Percentiles rank a stretch among this genome's conserved stretches.
phyloP scores from a whole-genome alignment of 1,139 yeast species.

The Kodamaea plutei region DNA sequence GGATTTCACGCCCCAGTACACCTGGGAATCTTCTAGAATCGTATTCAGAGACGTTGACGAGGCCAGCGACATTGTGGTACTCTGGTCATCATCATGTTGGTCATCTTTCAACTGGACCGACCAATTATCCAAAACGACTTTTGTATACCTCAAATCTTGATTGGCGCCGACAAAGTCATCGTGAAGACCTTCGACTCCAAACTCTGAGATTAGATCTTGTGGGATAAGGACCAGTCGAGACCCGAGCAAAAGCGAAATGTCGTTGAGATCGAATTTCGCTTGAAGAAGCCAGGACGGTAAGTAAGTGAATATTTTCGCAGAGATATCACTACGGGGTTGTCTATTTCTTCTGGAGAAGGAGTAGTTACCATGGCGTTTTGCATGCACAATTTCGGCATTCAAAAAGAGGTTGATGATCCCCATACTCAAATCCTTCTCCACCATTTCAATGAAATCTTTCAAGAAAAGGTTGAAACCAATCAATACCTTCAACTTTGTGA shows the following conservation, averaged over 20 bases:
- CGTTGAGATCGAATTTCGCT: conserved; percentile 27
- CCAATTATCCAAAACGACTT: conserved; percentile 10
- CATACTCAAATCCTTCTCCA: conserved; percentile 24
- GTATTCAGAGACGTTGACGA: conserved; percentile 24
- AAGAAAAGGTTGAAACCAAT: conserved; percentile 31
- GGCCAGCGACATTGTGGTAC: conserved; percentile 5
- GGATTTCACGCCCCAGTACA: conserved; percentile 19
- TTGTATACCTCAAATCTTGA: conserved; percentile 33
- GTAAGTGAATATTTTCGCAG: conserved; percentile 27
- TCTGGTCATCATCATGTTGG: conserved; percentile 3
- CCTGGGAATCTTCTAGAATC: conserved; percentile 12
- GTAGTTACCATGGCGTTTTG: not conserved
- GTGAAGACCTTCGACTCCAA: conserved; percentile 28
- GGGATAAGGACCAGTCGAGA: conserved; percentile 60
- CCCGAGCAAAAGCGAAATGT: conserved; percentile 42
- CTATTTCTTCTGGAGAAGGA: conserved; percentile 3
- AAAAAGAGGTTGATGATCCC: conserved; percentile 30
- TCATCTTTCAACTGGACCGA: conserved; percentile 11
- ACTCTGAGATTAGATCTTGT: conserved; percentile 31
- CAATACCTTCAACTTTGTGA: conserved; percentile 29
- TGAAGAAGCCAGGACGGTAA: conserved; percentile 49
- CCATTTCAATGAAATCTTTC: conserved; percentile 22
- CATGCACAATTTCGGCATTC: conserved; percentile 22
- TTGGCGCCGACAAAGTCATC: conserved; percentile 37
- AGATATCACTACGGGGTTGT: conserved; percentile 1